Base-by-base conservation (phyloP, 345 rosid species). In the Reutealis trisperma region DNA sequence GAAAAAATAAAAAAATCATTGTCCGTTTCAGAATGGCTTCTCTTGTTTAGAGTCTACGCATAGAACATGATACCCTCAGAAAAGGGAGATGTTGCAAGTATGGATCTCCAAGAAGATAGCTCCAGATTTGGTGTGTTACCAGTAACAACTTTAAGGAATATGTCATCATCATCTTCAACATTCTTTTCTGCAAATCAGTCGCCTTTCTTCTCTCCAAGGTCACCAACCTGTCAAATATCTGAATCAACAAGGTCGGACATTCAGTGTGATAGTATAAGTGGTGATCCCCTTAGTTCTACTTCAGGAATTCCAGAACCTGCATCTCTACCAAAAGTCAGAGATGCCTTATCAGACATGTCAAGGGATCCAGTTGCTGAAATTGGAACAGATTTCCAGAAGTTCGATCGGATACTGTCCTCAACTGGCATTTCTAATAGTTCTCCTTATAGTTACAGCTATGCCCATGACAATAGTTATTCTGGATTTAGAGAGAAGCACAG, bases 131-230 rank as follows among this genome's bases (percentile, higher is more conserved):
- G 85, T 25, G 82, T 84, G 0, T 74, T 90, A 42, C 92, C 90
- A 7, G 75, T 80, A 74, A 80, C 88, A 51, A 90, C 97, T 2
- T 73, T 82, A 0, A 86, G 94, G 79, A 91, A 87, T 76, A 84
- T 92, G 94, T 92, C 97, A 15, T 92, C 99, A 14, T 93, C 95
- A 0, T 92, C 99, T 1, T 92, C 98, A 4, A 88, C 89, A 81
- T 93, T 93, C 87, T 89, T 89, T 87, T 96, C 99, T 0, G 99
- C 98, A 1, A 93, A 89, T 65, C 99, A 96, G 76, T 95, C 97
- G 0, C 97, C 98, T 0, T 92, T 93, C 77, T 92, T 96, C 86
- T 93, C 98, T 37, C 99, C 99, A 11, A 88, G 92, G 76, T 89
- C 96, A 69, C 87, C 97, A 9, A 84, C 88, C 11, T 66, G 84